These are phyloP conservation scores for Naganishia albida DNA, from an alignment of 1,284 basidiomycete species.

Conservation along the genomic window DNA sequence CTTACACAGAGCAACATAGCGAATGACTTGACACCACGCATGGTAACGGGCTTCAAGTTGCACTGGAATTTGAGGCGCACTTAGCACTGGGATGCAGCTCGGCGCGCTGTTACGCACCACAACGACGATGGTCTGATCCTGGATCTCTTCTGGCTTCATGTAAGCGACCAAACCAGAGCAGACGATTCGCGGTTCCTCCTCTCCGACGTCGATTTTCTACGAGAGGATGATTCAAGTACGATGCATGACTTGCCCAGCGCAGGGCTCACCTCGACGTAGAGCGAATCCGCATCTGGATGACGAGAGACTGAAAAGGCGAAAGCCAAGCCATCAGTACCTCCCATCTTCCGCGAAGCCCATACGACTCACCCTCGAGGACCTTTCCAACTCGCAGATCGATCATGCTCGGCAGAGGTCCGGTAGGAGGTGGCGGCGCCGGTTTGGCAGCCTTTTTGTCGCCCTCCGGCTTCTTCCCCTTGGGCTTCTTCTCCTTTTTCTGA, in stretches of 20 bases:
- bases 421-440: slow-evolving; percentile 58
- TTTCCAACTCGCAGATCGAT: slow-evolving; percentile 88
- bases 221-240: slow-evolving; percentile 1
- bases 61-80: slow-evolving; percentile 54
- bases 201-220: slow-evolving; percentile 91
- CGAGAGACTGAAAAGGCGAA: slow-evolving; percentile 67
- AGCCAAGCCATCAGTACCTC: slow-evolving; percentile 20
- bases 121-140: slow-evolving; percentile 77
- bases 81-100: background rate
- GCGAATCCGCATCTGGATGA: slow-evolving; percentile 89
- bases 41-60: slow-evolving; percentile 90
- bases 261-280: slow-evolving; percentile 75
- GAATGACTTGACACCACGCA: slow-evolving; percentile 94
- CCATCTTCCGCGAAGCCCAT: background rate
- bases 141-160: slow-evolving; percentile 90
- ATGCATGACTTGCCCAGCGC: background rate
- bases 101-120: slow-evolving; percentile 62
- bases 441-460: slow-evolving; percentile 58
- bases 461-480: slow-evolving; percentile 46
- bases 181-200: slow-evolving; percentile 87
- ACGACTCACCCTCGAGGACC: slow-evolving; percentile 74
- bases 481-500: slow-evolving; percentile 38
- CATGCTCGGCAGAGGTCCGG: slow-evolving; percentile 85
- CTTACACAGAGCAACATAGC: slow-evolving; percentile 92
- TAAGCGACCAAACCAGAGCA: slow-evolving; percentile 94